A percentile compares a stretch with the other conserved stretches of the same genome.
phyloP scores from a whole-genome alignment of 176 grass and related monocot genomes.

The maize (Zea mays) region DNA sequence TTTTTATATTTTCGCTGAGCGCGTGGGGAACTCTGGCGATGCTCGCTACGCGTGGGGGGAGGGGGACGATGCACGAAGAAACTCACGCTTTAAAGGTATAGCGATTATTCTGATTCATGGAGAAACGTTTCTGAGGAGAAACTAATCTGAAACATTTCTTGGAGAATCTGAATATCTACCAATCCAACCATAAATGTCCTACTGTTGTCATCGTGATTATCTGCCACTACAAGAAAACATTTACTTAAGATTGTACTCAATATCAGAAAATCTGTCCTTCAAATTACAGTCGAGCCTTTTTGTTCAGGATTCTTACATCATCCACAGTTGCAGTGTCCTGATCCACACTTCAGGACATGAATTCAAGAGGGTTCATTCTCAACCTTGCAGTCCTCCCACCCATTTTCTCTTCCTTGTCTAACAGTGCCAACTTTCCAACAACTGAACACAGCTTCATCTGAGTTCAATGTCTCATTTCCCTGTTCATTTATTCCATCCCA shows the following conservation, averaged over 20 bases:
- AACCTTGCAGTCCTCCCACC: neutral
- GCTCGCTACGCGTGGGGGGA: too few species aligned
- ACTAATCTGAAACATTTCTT: neutral
- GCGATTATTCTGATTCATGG: neutral
- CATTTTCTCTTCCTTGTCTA: neutral
- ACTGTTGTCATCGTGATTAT: neutral
- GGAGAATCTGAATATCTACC: neutral
- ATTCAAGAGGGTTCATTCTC: slow-evolving; percentile 14
- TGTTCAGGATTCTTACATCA: neutral
- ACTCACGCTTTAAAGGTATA: too few species aligned
- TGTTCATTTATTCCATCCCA: neutral
- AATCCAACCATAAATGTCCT: neutral
- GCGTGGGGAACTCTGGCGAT: too few species aligned
- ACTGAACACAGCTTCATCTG: neutral
- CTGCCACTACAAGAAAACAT: neutral
- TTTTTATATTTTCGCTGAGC: too few species aligned
- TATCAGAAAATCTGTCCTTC: neutral
- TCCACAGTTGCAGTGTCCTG: neutral
- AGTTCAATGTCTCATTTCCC: neutral
- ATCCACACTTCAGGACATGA: neutral
- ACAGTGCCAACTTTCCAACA: neutral
- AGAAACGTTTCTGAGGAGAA: neutral
- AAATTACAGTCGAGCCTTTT: neutral
- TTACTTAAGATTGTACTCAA: neutral
- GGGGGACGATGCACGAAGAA: too few species aligned